These are phyloP conservation scores for Aspergillus taichungensis DNA, from an alignment of 495 filamentous ascomycete genomes.

Conservation along the genomic window DNA sequence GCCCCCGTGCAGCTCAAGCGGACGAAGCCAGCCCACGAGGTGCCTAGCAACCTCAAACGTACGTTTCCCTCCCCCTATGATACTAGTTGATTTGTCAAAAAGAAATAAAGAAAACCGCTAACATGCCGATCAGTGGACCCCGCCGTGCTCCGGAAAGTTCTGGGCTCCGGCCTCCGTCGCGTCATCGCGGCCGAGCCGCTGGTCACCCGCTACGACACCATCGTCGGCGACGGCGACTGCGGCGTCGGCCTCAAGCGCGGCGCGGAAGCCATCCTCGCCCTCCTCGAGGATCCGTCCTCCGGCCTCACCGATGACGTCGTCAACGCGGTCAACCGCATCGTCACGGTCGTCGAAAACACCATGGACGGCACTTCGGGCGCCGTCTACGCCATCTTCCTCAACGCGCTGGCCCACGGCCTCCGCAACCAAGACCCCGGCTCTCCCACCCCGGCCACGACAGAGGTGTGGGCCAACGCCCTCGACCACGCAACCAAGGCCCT, in stretches of 20 bases:
- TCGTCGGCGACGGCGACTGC: slow-evolving; percentile 95
- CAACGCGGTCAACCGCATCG: slow-evolving; percentile 62
- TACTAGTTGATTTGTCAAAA: not conserved
- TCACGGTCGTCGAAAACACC: slow-evolving; percentile 70
- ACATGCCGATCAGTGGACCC: slow-evolving; percentile 48
- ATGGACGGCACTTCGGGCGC: slow-evolving; percentile 98
- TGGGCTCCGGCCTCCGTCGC: slow-evolving; percentile 58
- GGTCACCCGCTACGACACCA: slow-evolving; percentile 81
- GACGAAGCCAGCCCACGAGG: slow-evolving; percentile 46
- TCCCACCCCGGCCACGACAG: slow-evolving; percentile 37
- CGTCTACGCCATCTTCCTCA: slow-evolving; percentile 92
- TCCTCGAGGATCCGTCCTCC: slow-evolving; percentile 44
- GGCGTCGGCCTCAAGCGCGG: slow-evolving; percentile 84
- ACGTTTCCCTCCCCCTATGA: slow-evolving; percentile 13
- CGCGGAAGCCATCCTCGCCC: slow-evolving; percentile 71
- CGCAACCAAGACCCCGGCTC: slow-evolving; percentile 46
- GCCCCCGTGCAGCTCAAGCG: slow-evolving; percentile 37
- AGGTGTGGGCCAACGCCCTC: slow-evolving; percentile 69
- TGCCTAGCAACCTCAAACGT: slow-evolving; percentile 63
- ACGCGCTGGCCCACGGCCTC: slow-evolving; percentile 72
- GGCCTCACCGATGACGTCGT: slow-evolving; percentile 59
- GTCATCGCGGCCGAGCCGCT: slow-evolving; percentile 73
- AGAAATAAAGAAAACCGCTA: slow-evolving; percentile 2
- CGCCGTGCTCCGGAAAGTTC: slow-evolving; percentile 42
- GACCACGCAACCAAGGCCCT: slow-evolving; percentile 60